A percentile compares a stretch with the other conserved stretches of the same genome.
phyloP scores from a whole-genome alignment of 306 rosid genomes.

The Lathyrus oleraceus region DNA sequence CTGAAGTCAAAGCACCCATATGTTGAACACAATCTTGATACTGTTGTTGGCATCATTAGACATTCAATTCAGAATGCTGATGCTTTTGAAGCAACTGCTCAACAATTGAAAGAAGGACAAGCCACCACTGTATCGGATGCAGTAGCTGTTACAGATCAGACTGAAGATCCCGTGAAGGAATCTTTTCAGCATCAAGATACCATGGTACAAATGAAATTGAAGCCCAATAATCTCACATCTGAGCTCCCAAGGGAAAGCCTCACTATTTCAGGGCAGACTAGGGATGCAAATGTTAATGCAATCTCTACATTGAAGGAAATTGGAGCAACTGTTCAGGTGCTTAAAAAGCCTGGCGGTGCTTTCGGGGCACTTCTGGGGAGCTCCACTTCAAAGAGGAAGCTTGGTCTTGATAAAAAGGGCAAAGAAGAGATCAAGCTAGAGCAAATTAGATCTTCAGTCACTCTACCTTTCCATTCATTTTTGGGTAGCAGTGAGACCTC shows the following conservation, averaged over 20 bases:
- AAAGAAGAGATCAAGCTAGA: too few species aligned
- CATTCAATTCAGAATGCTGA: constrained; percentile 65
- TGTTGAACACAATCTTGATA: constrained; percentile 65
- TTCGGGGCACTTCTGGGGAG: constrained; percentile 68
- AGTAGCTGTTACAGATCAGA: constrained; percentile 37
- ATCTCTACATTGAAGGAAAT: constrained; percentile 50
- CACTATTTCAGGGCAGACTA: constrained; percentile 40
- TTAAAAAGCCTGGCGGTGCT: constrained; percentile 68
- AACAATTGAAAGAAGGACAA: constrained; percentile 51
- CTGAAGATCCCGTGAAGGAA: constrained; percentile 38
- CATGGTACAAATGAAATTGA: constrained; percentile 33
- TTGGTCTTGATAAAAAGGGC: constrained; percentile 57
- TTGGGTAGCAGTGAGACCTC: too few species aligned
- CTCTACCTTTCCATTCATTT: too few species aligned
- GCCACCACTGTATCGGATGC: constrained; percentile 48
- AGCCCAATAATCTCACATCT: constrained; percentile 27
- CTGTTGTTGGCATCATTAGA: constrained; percentile 65
- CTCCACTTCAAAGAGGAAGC: constrained; percentile 60
- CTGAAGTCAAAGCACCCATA: too few species aligned
- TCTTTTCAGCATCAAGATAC: constrained; percentile 37
- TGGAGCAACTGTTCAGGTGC: constrained; percentile 62
- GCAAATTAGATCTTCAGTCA: too few species aligned
- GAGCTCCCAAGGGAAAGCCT: constrained; percentile 39
- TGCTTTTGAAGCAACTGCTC: constrained; percentile 67
- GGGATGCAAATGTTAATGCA: constrained; percentile 32